Base-by-base conservation (phyloP, 495 filamentous ascomycete species). In the Baudoinia panamericana region DNA sequence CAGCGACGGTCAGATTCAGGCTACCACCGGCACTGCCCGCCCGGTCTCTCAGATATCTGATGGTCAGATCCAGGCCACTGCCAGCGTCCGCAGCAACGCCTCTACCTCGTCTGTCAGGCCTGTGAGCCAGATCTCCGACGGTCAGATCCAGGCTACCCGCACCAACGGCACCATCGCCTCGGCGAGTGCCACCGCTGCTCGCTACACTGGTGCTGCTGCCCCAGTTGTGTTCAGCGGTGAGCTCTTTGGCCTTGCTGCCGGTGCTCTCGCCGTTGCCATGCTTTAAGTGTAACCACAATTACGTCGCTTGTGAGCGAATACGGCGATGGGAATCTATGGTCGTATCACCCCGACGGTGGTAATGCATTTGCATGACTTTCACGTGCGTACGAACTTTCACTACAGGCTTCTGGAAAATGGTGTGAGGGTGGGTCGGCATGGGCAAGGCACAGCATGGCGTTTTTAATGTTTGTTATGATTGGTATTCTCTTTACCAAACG, bases 41-140 rank as follows among this genome's bases (percentile, higher is more conserved):
- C 18, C 29, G 50, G 2, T 57, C 10, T 53, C 53, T 11, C 55
- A 61, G 39, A 55, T 57, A 30, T 28, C 41, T 12, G 46, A 49
- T 30, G 46, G 46, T 12, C 40, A 49, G 26, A 30, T 36, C 20
- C 30, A 48, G 39, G 36, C 38, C 4, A 41, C 8, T n/a, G 26
- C 8, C n/a, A n/a, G 8, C 26, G n/a, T n/a, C n/a, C n/a, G n/a
- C n/a, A n/a, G n/a, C n/a, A n/a, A n/a, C n/a, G n/a, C n/a, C n/a
- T n/a, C n/a, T n/a, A n/a, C n/a, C n/a, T n/a, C n/a, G n/a, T n/a
- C n/a, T n/a, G n/a, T n/a, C n/a, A n/a, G n/a, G n/a, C n/a, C n/a
- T n/a, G n/a, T n/a, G n/a, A n/a, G n/a, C n/a, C n/a, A n/a, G n/a
- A n/a, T n/a, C n/a, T n/a, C n/a, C n/a, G n/a, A 33, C 6, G 15